phyloP scores from a whole-genome alignment of 352 stramenopile species.

The Globisporangium nodosum region DNA sequence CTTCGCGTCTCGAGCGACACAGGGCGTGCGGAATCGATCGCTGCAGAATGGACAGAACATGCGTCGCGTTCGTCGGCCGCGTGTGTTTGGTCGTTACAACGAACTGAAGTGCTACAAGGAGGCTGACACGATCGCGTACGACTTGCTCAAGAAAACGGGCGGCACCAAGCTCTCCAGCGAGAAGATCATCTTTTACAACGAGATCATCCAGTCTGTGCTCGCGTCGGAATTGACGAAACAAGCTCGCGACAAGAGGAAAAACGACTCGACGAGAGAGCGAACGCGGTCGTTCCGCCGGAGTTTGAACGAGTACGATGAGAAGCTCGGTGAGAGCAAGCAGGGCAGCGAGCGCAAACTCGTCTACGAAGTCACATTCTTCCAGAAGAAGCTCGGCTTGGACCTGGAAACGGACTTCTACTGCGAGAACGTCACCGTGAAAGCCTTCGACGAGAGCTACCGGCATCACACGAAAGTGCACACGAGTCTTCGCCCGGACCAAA shows the following conservation, averaged over 20 bases:
- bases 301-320: conserved; percentile 64
- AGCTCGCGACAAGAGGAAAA: conserved; percentile 54
- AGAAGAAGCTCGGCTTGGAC: conserved; percentile 81
- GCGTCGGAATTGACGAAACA: conserved; percentile 73
- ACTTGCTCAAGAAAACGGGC: conserved; percentile 72
- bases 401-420: conserved; percentile 89
- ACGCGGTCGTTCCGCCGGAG: conserved; percentile 63
- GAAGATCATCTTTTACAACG: conserved; percentile 88
- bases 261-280: conserved; percentile 54
- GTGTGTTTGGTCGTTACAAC: conserved; percentile 87
- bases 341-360: conserved; percentile 46
- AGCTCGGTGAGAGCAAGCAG: conserved; percentile 17
- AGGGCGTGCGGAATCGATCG: conserved; percentile 81
- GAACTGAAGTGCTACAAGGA: conserved; percentile 88
- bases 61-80: conserved; percentile 66
- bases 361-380: conserved; percentile 78
- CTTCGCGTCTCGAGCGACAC: conserved; percentile 83
- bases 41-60: conserved; percentile 77
- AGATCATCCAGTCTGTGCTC: conserved; percentile 73
- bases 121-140: conserved; percentile 81
- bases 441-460: conserved; percentile 43
- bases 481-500: conserved; percentile 39
- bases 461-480: conserved; percentile 61
- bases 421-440: conserved; percentile 83
- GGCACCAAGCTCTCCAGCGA: conserved; percentile 61